phyloP scores from a whole-genome alignment of 2,329 filamentous ascomycete species.

The Microcyclospora tardicrescens region DNA sequence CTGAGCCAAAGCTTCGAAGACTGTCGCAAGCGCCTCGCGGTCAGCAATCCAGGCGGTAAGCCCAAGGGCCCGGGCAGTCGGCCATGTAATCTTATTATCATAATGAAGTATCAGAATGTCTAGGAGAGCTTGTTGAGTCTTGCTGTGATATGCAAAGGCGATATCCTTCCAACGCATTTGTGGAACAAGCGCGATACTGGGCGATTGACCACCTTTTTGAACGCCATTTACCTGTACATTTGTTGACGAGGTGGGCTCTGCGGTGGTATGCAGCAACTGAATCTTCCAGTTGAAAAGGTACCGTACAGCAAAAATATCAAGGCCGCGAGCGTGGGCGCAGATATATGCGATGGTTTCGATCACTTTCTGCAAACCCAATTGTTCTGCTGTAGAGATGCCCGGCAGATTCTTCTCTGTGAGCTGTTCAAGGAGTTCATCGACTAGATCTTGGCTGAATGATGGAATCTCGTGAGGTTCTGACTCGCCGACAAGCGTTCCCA shows the following conservation, averaged over 20 bases:
- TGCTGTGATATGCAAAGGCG: conserved; percentile 72
- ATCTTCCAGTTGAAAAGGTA: conserved; percentile 22
- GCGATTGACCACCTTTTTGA: not conserved
- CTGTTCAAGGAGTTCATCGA: conserved; percentile 17
- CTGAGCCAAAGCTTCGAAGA: conserved; percentile 82
- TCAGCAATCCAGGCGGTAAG: conserved; percentile 94
- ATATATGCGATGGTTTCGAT: conserved; percentile 15
- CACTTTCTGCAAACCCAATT: conserved; percentile 13
- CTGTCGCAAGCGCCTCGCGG: conserved; percentile 57
- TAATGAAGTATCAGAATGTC: conserved; percentile 64
- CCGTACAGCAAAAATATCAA: conserved; percentile 17
- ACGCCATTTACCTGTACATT: conserved; percentile 6
- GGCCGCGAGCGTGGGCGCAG: conserved; percentile 12
- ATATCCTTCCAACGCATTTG: conserved; percentile 59
- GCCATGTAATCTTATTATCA: conserved; percentile 70
- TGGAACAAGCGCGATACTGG: conserved; percentile 7
- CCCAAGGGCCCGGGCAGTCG: conserved; percentile 71
- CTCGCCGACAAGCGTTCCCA: conserved; percentile 36
- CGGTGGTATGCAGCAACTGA: conserved; percentile 8
- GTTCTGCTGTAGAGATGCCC: conserved; percentile 12
- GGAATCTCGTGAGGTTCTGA: conserved; percentile 18
- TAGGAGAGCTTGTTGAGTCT: conserved; percentile 75
- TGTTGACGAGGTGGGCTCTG: conserved; percentile 1
- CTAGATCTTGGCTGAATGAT: conserved; percentile 8
- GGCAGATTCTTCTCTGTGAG: conserved; percentile 39